These are phyloP conservation scores for Cladosporium sp. DNA, from an alignment of 2,329 filamentous ascomycete species.

Conservation along the genomic window DNA sequence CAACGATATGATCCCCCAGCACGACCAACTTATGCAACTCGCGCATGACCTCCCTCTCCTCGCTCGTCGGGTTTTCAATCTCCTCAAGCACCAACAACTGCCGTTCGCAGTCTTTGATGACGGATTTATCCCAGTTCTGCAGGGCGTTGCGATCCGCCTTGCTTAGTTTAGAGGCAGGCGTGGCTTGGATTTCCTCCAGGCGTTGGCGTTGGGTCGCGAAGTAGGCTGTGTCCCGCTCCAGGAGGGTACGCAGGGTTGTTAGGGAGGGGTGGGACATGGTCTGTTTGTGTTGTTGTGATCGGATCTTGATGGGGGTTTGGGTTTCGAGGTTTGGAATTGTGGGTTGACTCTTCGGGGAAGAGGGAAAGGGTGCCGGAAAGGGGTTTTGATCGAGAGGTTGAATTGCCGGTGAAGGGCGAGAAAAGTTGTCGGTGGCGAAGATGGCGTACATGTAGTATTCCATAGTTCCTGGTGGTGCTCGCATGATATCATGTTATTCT, in stretches of 20 bases:
- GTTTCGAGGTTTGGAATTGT: too few relatives aligned
- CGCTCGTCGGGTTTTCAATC: constrained; percentile 7
- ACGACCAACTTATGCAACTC: constrained; percentile 16
- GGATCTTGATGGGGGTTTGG: too few relatives aligned
- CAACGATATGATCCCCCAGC: constrained; percentile 16
- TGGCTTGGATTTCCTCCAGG: constrained; percentile 6
- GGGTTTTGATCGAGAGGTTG: too few relatives aligned
- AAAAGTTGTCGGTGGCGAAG: too few relatives aligned
- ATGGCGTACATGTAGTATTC: too few relatives aligned
- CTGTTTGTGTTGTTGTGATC: too few relatives aligned
- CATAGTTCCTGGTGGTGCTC: too few relatives aligned
- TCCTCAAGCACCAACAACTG: constrained; percentile 14
- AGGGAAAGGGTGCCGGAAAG: too few relatives aligned
- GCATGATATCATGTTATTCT: too few relatives aligned
- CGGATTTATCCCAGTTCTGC: constrained; percentile 15
- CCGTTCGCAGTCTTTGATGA: constrained; percentile 12
- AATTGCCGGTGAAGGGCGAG: too few relatives aligned
- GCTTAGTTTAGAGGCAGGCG: constrained; percentile 1
- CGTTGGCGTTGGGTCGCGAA: constrained; percentile 12
- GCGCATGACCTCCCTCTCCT: constrained; percentile 17
- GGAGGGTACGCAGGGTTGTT: constrained; percentile 4
- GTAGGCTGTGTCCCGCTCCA: constrained; percentile 11
- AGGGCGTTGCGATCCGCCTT: constrained; percentile 14
- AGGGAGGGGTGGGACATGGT: too few relatives aligned
- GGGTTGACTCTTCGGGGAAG: too few relatives aligned